Conservation (phyloP, 2,329 filamentous ascomycete species). For the Scorias spongiosa region DNA sequence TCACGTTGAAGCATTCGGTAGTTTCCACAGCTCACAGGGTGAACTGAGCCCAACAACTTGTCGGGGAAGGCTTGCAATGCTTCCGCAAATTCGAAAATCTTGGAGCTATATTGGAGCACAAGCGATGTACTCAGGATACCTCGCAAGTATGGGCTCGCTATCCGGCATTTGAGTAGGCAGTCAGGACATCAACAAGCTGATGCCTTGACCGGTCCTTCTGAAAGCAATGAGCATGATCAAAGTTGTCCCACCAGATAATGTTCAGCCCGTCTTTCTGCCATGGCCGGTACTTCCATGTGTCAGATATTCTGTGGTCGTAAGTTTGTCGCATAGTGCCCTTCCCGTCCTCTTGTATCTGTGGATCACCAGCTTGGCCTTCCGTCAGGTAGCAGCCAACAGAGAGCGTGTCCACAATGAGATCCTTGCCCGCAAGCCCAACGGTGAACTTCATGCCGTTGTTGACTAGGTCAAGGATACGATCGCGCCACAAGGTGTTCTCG, state of each 20-base stretch:
- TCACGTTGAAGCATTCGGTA: no score
- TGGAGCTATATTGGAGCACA: no score
- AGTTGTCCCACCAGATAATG: slow-evolving; percentile 43
- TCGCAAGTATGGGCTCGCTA: background rate
- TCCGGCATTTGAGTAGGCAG: slow-evolving; percentile 1
- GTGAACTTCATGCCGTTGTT: slow-evolving; percentile 29
- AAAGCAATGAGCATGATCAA: slow-evolving; percentile 52
- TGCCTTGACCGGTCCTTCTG: slow-evolving; percentile 17
- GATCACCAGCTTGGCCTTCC: slow-evolving; percentile 10
- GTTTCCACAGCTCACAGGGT: no score
- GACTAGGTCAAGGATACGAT: slow-evolving; percentile 37
- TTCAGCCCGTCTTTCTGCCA: slow-evolving; percentile 34
- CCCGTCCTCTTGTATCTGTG: background rate
- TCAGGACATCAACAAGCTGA: slow-evolving; percentile 6
- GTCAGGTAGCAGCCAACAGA: slow-evolving; percentile 44
- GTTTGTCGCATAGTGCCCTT: slow-evolving; percentile 8
- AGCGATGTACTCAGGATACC: no score
- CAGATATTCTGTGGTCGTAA: slow-evolving; percentile 18
- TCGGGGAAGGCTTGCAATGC: no score
- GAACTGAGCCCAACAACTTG: no score
- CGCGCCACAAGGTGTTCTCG: slow-evolving; percentile 55
- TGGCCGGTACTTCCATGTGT: slow-evolving; percentile 11
- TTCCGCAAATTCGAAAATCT: no score
- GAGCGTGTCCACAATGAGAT: slow-evolving; percentile 49
- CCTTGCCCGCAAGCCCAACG: slow-evolving; percentile 43